Base-by-base conservation (phyloP, 78 protist genomes). In the Speleostelium caveatum region DNA sequence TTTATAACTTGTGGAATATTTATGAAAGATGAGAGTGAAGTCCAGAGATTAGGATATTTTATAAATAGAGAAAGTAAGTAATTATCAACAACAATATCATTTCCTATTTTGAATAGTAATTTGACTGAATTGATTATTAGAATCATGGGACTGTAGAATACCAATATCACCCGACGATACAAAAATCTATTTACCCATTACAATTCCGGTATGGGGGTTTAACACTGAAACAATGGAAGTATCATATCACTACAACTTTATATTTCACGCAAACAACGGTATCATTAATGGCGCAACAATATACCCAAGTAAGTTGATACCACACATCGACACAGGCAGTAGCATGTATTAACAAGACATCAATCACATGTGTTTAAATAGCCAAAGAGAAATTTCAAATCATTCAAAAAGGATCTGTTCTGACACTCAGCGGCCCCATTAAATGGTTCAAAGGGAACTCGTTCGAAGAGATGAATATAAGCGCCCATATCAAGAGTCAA, bases 121-220 rank as follows among this genome's bases (percentile, higher is more conserved):
- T 45, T 14, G 6, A 45, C 53, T 10, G 10, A 45, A 45, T 45
- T 45, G 6, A 45, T 14, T 45, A 45, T 45, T 22, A 35, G 80
- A 72, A 35, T 41, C 78, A 38, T 69, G 76, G 90, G 62, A 83
- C 38, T 83, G 90, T 35, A 67, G 90, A 67, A 39, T 83, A 32
- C 71, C 68, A 32, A 22, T 83, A n/a, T 55, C 71, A 26, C 36
- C 90, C 35, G 90, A 83, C 41, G 58, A 58, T 1, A 42, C 55
- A 16, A 38, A 69, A 10, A 60, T 83, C 19, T 83, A 83, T 58
- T 39, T 63, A 22, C 90, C 90, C 35, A 21, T 83, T 28, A 36
- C 53, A 26, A 69, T 83, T 19, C 90, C 75, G 17, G 19, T 83
- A 12, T 83, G 90, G 90, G 90, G 90, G 19, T 63, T 56, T 32